Evolutionary conservation across 1,284 basidiomycete species (phyloP).

Genomic region (Cutaneotrichosporon sp.): DNA sequence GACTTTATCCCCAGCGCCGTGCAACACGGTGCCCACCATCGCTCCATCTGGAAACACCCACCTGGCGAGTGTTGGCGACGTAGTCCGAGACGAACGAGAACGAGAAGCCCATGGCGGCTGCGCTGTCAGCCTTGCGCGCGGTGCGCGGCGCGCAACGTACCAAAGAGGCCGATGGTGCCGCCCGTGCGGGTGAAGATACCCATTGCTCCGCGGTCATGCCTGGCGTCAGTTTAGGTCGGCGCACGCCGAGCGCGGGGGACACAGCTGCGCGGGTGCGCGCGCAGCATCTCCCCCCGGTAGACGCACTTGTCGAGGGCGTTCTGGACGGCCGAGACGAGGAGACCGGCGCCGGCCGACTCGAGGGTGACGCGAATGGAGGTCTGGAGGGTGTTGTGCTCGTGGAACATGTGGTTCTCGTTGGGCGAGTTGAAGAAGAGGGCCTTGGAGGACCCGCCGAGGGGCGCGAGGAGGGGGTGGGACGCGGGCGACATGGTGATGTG

Average conservation of each 20-base stretch:
- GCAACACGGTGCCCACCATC: not conserved
- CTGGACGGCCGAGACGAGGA: conserved; percentile 77
- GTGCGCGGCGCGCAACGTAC: conserved; percentile 57
- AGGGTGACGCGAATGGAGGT: conserved; percentile 64
- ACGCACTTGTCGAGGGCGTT: conserved; percentile 70
- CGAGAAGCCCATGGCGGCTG: conserved; percentile 87
- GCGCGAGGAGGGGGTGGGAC: conserved; percentile 42
- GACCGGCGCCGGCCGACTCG: conserved; percentile 71
- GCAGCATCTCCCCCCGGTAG: not conserved
- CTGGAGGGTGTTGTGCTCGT: conserved; percentile 41
- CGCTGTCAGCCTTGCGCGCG: conserved; percentile 6
- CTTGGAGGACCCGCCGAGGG: conserved; percentile 29
- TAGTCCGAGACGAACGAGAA: conserved; percentile 80
- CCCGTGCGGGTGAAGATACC: conserved; percentile 80
- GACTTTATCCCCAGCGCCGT: no score
- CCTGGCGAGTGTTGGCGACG: conserved; percentile 75
- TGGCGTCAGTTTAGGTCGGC: conserved; percentile 25
- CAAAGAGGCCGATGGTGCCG: conserved; percentile 77
- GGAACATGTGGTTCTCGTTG: conserved; percentile 41
- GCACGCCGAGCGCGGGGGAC: no score
- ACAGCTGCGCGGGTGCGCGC: not conserved
- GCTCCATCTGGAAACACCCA: conserved; percentile 20
- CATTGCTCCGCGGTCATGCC: conserved; percentile 79
- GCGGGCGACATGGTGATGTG: conserved; percentile 27
- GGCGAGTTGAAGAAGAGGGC: conserved; percentile 44